Evolutionary conservation across 768 basidiomycete genomes (phyloP), one percentile per base, ranked within the genome.

Genomic region (Lactifluus echinatus): DNA sequence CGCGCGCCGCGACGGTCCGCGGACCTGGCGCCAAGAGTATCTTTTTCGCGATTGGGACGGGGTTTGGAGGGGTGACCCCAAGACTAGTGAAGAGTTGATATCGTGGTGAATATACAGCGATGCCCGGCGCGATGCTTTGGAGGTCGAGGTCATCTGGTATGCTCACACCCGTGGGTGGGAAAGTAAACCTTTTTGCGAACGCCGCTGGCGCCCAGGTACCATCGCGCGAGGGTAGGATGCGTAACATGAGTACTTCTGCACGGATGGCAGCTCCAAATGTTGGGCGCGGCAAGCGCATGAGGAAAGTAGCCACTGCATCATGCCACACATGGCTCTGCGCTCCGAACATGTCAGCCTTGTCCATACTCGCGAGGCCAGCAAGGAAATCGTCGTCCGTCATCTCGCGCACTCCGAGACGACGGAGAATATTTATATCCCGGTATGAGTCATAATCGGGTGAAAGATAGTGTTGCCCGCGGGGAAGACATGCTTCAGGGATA

Each of bases 91-190:
- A 55, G 47, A 62, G 34, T 1, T 57, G 37, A n/a, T 60, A 60
- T 17, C 60, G 57, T 11, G 52, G 11, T 12, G 58, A 59, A 26
- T 10, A 50, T 12, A 19, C 2, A 2, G 36, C 8, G 36, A 62
- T 49, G 24, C 53, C 53, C 0, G 52, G 57, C 28, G 33, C 52
- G 36, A 62, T 48, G 37, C 59, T 62, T 24, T 60, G 48, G 14
- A 62, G 42, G 19, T 26, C 57, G n/a, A 62, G 60, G 36, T 51
- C 58, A 15, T 42, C 53, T 15, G 60, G 60, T 34, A 62, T 45
- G 44, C 29, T 42, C 29, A 53, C 36, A 4, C 45, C 46, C 5
- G 40, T 11, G 2, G 57, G 60, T 6, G 59, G 28, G 40, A 62
- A 62, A 15, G 34, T 51, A 3, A 51, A 50, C 12, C 3, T 54